Conservation (phyloP, 2,329 filamentous ascomycete species). For the Fusarium vanettenii region DNA sequence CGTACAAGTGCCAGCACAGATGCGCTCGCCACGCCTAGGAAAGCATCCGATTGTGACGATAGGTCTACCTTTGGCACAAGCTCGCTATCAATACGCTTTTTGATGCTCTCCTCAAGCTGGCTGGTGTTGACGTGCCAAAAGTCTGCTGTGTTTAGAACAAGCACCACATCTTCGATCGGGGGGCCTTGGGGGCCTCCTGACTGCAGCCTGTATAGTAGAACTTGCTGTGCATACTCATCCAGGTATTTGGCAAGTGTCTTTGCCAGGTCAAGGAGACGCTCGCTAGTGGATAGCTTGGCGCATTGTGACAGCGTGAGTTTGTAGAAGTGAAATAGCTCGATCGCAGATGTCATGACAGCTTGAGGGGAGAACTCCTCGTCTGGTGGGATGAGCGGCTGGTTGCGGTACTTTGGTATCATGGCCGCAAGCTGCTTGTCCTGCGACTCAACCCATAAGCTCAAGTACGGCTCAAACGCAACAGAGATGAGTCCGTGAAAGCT, state of each 20-base stretch:
- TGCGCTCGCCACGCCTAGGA: conserved; percentile 92
- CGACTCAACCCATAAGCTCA: conserved; percentile 96
- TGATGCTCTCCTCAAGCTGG: conserved; percentile 95
- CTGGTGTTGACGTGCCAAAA: conserved; percentile 96
- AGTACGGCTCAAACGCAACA: conserved; percentile 95
- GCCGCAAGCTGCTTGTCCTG: conserved; percentile 88
- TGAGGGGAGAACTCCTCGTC: conserved; percentile 95
- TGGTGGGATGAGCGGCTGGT: conserved; percentile 79
- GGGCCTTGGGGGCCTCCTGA: conserved; percentile 64
- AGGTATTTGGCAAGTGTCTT: conserved; percentile 91
- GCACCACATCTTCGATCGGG: conserved; percentile 78
- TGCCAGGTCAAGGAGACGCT: conserved; percentile 84
- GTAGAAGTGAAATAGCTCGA: conserved; percentile 98
- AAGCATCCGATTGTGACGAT: conserved; percentile 92
- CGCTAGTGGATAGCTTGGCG: conserved; percentile 93
- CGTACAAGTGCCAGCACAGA: conserved; percentile 87
- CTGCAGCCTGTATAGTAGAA: conserved; percentile 79
- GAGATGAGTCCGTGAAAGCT: conserved; percentile 93
- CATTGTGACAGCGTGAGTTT: conserved; percentile 93
- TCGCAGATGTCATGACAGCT: conserved; percentile 91
- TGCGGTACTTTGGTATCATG: conserved; percentile 89
- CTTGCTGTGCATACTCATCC: conserved; percentile 94
- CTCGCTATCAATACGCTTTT: conserved; percentile 85
- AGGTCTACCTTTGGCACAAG: conserved; percentile 83
- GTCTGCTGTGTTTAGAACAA: conserved; percentile 95